A percentile compares a stretch with the other conserved stretches of the same genome.
These are phyloP conservation scores for Sedum album DNA, from an alignment of 164 flowering plant genomes.

Conservation along the genomic window DNA sequence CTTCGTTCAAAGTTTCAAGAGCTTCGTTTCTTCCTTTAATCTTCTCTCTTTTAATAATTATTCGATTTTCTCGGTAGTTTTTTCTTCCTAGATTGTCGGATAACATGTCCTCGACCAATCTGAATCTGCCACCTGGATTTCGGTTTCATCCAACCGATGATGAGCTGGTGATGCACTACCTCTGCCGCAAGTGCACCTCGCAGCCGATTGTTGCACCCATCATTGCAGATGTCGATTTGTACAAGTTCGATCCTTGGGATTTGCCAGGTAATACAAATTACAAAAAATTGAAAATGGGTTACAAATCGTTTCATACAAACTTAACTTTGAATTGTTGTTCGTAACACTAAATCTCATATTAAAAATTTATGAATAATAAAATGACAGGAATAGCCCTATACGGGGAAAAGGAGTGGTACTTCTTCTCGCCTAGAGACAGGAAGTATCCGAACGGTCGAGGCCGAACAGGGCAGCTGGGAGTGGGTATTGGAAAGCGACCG, in stretches of 20 bases:
- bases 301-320: too few relatives aligned
- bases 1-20: conserved; percentile 10
- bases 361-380: too few relatives aligned
- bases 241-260: conserved; percentile 51
- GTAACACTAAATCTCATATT: too few relatives aligned
- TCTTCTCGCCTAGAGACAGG: not conserved
- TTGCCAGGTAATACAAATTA: conserved; percentile 39
- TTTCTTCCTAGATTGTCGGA: not conserved
- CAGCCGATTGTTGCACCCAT: conserved; percentile 54
- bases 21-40: conserved; percentile 2
- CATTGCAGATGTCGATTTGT: conserved; percentile 43
- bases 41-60: too few relatives aligned
- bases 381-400: conserved; percentile 1
- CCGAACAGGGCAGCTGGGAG: conserved; percentile 7
- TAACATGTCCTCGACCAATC: conserved; percentile 18
- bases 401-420: conserved; percentile 10
- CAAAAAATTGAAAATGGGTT: too few relatives aligned
- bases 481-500: conserved; percentile 8
- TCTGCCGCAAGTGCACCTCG: conserved; percentile 55
- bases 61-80: not conserved
- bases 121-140: conserved; percentile 46
- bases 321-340: too few relatives aligned
- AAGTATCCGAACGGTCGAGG: conserved; percentile 5
- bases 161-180: conserved; percentile 60
- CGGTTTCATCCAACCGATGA: conserved; percentile 36